Conservation (phyloP, 768 basidiomycete genomes). For the Tricholoma sp. region DNA sequence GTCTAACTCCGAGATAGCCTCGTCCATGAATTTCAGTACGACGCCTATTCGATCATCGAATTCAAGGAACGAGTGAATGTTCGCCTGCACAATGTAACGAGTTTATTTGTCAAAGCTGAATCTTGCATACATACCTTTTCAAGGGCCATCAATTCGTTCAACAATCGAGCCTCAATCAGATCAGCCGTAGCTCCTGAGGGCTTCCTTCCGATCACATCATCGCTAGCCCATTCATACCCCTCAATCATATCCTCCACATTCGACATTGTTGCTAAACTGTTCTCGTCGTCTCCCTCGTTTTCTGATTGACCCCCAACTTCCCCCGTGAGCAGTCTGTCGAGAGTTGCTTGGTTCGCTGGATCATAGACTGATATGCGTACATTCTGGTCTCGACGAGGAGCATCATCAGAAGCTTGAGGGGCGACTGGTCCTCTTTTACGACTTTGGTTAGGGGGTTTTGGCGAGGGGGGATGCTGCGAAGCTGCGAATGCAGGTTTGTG, state of each 20-base stretch:
- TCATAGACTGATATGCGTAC: constrained; percentile 81
- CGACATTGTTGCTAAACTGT: constrained; percentile 73
- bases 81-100: constrained; percentile 54
- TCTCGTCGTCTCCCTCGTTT: constrained; percentile 62
- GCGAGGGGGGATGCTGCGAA: background rate
- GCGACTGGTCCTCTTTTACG: constrained; percentile 9
- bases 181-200: constrained; percentile 74
- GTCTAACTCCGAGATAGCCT: constrained; percentile 84
- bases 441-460: background rate
- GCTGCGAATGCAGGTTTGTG: background rate
- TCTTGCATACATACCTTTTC: constrained; percentile 63
- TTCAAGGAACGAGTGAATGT: constrained; percentile 96
- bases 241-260: constrained; percentile 99
- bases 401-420: constrained; percentile 26
- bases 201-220: constrained; percentile 64
- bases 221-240: constrained; percentile 94
- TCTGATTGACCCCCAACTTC: constrained; percentile 38
- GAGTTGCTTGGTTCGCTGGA: constrained; percentile 64
- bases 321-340: constrained; percentile 64
- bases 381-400: constrained; percentile 51
- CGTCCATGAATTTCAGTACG: constrained; percentile 86
- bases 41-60: constrained; percentile 85
- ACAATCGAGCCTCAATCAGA: constrained; percentile 82
- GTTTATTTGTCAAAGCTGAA: constrained; percentile 2
- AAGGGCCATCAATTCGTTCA: constrained; percentile 87